Base-by-base conservation (phyloP, 495 filamentous ascomycete genomes). In the Chaetomium tenue region DNA sequence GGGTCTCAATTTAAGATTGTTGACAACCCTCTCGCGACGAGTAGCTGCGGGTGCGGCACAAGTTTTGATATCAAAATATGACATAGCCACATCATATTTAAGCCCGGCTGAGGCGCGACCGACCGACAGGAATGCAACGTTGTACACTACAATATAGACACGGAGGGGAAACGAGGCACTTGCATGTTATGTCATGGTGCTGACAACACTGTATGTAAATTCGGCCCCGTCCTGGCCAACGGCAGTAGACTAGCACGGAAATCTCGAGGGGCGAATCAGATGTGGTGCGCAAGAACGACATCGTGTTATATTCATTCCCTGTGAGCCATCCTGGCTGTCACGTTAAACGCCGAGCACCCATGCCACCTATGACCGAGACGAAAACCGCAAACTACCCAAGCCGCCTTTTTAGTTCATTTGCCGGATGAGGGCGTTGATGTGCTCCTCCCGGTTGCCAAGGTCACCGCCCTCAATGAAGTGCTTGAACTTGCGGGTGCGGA, bases 381-480 rank as follows among this genome's bases (percentile, higher is more conserved):
- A 74, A 75, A 74, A 64, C 72, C 69, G 65, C 67, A 68, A 70
- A 69, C 67, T 69, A 69, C 47, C 60, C 54, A 67, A 65, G 65
- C 55, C 58, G 50, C 33, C 54, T 37, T 16, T 64, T 82, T 92
- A 98, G 87, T 98, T 98, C 95, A 98, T 98, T 85, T 96, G 90
- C 79, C 91, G 86, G 83, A 98, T 89, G 74, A 98, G 87, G 72
- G 75, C 80, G 84, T 98, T 98, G 87, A 98, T 98, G 84, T 97
- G 90, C 71, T 98, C 93, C 83, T 98, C 94, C 72, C 94, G 87
- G 86, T 98, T 97, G 80, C 94, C 94, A 70, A 93, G 83, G 81
- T 98, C 94, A 86, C 93, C 93, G 81, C 94, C 94, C 87, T 98
- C 90, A 70, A 98, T 90, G 86, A 91, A 98, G 85, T 98, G 95